Percentiles rank a stretch among this genome's conserved stretches.
Evolutionary conservation across 1,284 basidiomycete genomes (phyloP).

Genomic region (Xerocomus nothofagi): DNA sequence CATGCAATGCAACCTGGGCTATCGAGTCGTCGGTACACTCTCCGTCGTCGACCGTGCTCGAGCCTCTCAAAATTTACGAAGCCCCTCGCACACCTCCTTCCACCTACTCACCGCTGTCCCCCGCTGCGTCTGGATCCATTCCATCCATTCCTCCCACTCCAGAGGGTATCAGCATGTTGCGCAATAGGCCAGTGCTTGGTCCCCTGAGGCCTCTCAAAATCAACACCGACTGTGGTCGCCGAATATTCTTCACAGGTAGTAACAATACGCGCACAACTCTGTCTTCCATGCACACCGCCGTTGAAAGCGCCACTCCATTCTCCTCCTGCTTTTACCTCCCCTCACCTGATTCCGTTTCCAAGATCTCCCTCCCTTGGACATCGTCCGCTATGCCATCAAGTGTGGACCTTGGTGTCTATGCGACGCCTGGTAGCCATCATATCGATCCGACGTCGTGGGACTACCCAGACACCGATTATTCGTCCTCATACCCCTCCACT

Average conservation of each 20-base stretch:
- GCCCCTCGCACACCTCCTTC: slow-evolving; percentile 37
- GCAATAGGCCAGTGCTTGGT: slow-evolving; percentile 35
- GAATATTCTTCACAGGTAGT: slow-evolving; percentile 54
- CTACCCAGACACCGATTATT: slow-evolving; percentile 32
- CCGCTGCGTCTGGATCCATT: slow-evolving; percentile 39
- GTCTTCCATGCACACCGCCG: slow-evolving; percentile 72
- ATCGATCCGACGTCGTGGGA: slow-evolving; percentile 35
- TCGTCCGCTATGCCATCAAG: slow-evolving; percentile 41
- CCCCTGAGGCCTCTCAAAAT: slow-evolving; percentile 53
- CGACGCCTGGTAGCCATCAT: slow-evolving; percentile 35
- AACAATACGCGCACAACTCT: slow-evolving; percentile 50
- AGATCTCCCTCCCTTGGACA: slow-evolving; percentile 37
- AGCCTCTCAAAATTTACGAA: slow-evolving; percentile 37
- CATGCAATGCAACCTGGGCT: slow-evolving; percentile 44
- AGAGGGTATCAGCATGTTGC: slow-evolving; percentile 45
- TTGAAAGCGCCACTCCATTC: slow-evolving; percentile 55
- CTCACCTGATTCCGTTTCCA: slow-evolving; percentile 44
- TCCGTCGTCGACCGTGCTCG: slow-evolving; percentile 33
- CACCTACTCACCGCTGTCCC: slow-evolving; percentile 41
- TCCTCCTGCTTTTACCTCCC: slow-evolving; percentile 54
- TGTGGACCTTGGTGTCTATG: slow-evolving; percentile 41
- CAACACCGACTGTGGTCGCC: slow-evolving; percentile 54
- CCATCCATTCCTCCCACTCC: slow-evolving; percentile 52
- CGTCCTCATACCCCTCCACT: slow-evolving; percentile 37
- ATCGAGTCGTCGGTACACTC: slow-evolving; percentile 41